Conservation (phyloP, 2,329 filamentous ascomycete genomes). For the Hortaea sp. region DNA sequence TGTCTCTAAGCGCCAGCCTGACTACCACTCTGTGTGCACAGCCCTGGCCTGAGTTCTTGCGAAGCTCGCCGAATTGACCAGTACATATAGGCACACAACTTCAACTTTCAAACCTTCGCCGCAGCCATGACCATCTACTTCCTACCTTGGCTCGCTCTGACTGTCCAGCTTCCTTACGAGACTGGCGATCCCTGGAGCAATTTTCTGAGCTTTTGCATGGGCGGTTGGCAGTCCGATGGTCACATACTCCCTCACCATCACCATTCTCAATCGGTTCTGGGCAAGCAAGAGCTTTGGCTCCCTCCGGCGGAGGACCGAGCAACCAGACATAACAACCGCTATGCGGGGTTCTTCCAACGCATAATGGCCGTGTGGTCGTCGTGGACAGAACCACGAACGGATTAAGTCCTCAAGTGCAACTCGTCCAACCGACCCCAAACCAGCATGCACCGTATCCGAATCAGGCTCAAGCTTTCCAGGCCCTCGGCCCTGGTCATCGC, state of each 20-base stretch:
- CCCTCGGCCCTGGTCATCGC: neutral
- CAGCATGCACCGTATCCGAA: no score
- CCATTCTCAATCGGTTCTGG: conserved; percentile 15
- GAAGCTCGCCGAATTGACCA: no score
- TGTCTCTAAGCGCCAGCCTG: no score
- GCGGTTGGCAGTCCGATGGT: conserved; percentile 15
- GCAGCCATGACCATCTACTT: conserved; percentile 14
- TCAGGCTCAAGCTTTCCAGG: conserved; percentile 11
- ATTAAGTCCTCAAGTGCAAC: no score
- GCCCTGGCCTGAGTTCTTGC: no score
- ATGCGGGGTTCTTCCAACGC: conserved; percentile 3
- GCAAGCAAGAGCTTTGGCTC: conserved; percentile 8
- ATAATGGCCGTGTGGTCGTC: conserved; percentile 3
- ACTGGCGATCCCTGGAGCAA: conserved; percentile 12
- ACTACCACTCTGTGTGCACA: no score
- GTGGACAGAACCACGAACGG: no score
- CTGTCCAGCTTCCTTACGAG: conserved; percentile 17
- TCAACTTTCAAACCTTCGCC: conserved; percentile 14
- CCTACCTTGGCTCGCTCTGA: conserved; percentile 15
- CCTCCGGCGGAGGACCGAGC: conserved; percentile 7
- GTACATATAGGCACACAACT: conserved; percentile 2
- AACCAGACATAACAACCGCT: conserved; percentile 4
- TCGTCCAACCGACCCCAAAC: no score
- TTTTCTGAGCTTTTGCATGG: conserved; percentile 11
- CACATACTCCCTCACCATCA: conserved; percentile 15